Base-by-base conservation (phyloP, 148 eudicot species). In the Simmondsia chinensis region DNA sequence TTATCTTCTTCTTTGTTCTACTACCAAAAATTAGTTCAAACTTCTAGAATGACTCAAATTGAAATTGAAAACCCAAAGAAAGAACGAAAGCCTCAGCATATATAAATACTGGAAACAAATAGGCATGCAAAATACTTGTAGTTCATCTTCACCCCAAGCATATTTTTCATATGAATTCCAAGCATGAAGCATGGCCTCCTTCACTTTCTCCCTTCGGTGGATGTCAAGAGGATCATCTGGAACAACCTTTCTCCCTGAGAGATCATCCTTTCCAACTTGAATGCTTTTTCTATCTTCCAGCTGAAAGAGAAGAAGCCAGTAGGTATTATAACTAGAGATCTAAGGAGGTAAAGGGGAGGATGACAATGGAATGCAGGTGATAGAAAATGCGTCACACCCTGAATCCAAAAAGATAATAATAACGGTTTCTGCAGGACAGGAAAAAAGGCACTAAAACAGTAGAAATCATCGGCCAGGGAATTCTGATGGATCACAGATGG, bases 101-200 rank as follows among this genome's bases (percentile, higher is more conserved):
- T 28, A 28, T 9, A 28, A 28, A 5, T 28, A 28, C 31, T 28
- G 9, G 31, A 28, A 5, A 5, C 9, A 23, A 2, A 43, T 2
- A 20, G 21, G 21, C 9, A 11, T 40, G 12, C 5, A 39, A 20
- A 40, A 31, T 54, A 88, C 96, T 96, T 91, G 96, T 57, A 91
- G 96, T 60, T 91, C 99, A 66, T 91, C 99, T 37, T 86, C 71
- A 29, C 99, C 96, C 99, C 99, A 91, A 50, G 99, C 99, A 77
- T 79, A 86, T 68, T 77, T 86, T 69, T 91, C 99, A 60, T 91
- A 91, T 33, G 99, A 86, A 57, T 64, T 72, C 99, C 99, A 91
- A 15, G 99, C 99, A 72, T 91, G 99, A 68, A 82, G 43, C 99
- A 91, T 91, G 52, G 99, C 99, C 37, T 71, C 94, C 76, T 82